Base-by-base conservation (phyloP, 2,329 filamentous ascomycete species). In the Didymella sp. region DNA sequence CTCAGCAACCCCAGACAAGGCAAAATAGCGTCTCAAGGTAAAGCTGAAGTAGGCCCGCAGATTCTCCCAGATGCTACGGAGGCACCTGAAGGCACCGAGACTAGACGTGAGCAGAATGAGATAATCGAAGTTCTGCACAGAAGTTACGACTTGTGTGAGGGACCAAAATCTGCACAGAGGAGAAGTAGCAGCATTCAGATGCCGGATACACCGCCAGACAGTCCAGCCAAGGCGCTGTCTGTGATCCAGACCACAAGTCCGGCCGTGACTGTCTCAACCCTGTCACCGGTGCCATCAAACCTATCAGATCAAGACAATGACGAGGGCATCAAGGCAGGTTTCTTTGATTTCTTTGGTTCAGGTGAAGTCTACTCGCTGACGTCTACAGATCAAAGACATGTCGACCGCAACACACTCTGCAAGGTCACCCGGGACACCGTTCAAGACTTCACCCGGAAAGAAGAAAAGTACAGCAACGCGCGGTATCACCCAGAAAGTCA, bases 71-170 rank as follows among this genome's bases (percentile, higher is more conserved):
- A 38, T 24, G 35, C 61, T 3, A 28, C 57, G 3, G 57, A 58
- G 11, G 53, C 62, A 21, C 42, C 62, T 9, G 61, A 66, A 28
- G 54, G 46, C 12, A 54, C 56, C 0, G 30, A 65, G n/a, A n/a
- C 64, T 24, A 47, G 50, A 17, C 49, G 53, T n/a, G 56, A 55
- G 42, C 40, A 51, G 37, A 41, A 24, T 15, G 47, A 33, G 1
- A 51, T 38, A 11, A 40, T 56, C 5, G 35, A 61, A 11, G 59
- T 44, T 6, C 28, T 64, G 1, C 21, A 58, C 21, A 59, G 61
- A 30, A 49, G 46, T n/a, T 59, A 62, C 42, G 33, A 55, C 15
- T 50, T 51, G 1, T 55, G 56, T 42, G 51, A 44, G 1, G 30
- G 57, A 3, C 9, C 43, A 9, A 25, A 19, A 8, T n/a, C 52